These are phyloP conservation scores for Prunus davidiana DNA, from an alignment of 306 rosid species.

Conservation along the genomic window DNA sequence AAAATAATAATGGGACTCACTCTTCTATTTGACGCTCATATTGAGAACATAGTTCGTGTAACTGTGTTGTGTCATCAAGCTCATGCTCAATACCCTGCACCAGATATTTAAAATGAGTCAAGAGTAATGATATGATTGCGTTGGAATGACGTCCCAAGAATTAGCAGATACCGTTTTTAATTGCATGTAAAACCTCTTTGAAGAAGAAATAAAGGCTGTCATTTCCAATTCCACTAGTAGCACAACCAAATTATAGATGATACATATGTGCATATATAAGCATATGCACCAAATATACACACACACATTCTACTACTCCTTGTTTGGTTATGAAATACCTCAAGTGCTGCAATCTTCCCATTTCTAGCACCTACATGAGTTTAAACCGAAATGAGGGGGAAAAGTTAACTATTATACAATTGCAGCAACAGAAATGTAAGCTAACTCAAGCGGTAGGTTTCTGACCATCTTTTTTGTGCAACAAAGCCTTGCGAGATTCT, in stretches of 20 bases:
- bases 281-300: not conserved
- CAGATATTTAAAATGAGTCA: slow-evolving; percentile 17
- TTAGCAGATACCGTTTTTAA: not conserved
- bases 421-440: not conserved
- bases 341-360: slow-evolving; percentile 35
- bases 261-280: not conserved
- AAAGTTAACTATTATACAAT: not conserved
- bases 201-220: not conserved
- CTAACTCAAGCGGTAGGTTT: slow-evolving; percentile 8
- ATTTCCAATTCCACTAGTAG: not conserved
- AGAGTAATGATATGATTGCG: not conserved
- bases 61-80: slow-evolving; percentile 46
- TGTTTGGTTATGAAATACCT: slow-evolving; percentile 49
- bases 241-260: not conserved
- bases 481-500: slow-evolving; percentile 59
- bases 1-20: slow-evolving; percentile 40
- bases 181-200: not conserved
- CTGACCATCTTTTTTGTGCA: slow-evolving; percentile 52
- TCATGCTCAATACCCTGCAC: slow-evolving; percentile 68
- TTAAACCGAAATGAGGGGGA: slow-evolving; percentile 9
- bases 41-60: slow-evolving; percentile 68
- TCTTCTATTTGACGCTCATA: slow-evolving; percentile 77
- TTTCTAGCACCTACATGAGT: slow-evolving; percentile 56
- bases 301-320: not conserved
- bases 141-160: not conserved